phyloP scores from a whole-genome alignment of 2,329 filamentous ascomycete species.

The Neofusicoccum sp. region DNA sequence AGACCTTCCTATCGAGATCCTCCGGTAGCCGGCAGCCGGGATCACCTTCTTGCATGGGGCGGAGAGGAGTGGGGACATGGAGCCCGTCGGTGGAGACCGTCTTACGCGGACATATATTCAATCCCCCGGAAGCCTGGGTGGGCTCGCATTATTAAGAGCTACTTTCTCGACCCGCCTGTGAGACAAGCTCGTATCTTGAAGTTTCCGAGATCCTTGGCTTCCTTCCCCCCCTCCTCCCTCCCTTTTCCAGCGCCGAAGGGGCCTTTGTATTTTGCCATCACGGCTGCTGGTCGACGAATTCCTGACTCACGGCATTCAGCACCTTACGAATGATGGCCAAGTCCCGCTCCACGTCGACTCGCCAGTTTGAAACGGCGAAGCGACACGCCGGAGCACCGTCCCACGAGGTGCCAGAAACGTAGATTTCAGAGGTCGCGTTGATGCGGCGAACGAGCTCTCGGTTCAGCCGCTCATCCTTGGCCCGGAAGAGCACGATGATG shows the following conservation, averaged over 20 bases:
- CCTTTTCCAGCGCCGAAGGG: not conserved
- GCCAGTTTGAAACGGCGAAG: constrained; percentile 88
- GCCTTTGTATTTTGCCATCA: not conserved
- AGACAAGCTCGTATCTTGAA: too few relatives aligned
- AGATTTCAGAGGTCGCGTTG: constrained; percentile 74
- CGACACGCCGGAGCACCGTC: constrained; percentile 71
- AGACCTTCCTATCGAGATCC: too few relatives aligned
- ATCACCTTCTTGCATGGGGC: not conserved
- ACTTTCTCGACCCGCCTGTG: too few relatives aligned
- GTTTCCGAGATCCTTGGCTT: too few relatives aligned
- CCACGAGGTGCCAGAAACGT: constrained; percentile 83
- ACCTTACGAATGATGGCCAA: constrained; percentile 65
- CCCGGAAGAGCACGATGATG: constrained; percentile 77
- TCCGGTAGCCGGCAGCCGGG: not conserved
- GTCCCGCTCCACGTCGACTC: constrained; percentile 70
- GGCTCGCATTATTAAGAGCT: too few relatives aligned
- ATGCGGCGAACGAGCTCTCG: constrained; percentile 68
- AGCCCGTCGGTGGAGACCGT: not conserved
- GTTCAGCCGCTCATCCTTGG: constrained; percentile 67
- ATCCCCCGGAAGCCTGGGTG: not conserved
- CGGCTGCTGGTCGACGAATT: constrained; percentile 8
- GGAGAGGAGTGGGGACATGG: not conserved
- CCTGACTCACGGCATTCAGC: constrained; percentile 48
- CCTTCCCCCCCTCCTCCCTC: too few relatives aligned
- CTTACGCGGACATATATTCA: not conserved